Percentiles rank a stretch among this genome's conserved stretches.
Conservation (phyloP, 257 asterid species). For the Solanum habrochaites region DNA sequence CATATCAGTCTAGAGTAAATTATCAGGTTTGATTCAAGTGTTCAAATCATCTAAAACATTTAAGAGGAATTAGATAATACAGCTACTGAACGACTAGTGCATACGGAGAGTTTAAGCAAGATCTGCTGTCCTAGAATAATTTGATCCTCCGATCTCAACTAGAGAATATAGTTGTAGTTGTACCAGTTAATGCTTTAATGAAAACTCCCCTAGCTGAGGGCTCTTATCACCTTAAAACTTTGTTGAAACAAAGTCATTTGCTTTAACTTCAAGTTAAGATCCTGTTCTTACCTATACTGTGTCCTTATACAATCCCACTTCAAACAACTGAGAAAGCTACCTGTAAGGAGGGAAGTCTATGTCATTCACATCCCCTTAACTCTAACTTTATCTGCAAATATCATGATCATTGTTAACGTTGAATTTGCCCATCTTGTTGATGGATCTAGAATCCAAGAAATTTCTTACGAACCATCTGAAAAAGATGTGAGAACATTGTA, state of each 20-base stretch:
- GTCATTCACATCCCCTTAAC: constrained; percentile 1
- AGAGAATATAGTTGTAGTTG: not conserved
- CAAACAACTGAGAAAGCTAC: constrained; percentile 26
- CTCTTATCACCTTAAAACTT: not conserved
- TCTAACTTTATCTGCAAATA: not conserved
- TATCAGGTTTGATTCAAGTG: not conserved
- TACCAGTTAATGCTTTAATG: not conserved
- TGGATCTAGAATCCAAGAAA: not conserved
- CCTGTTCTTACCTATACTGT: constrained; percentile 4
- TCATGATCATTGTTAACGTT: constrained; percentile 13
- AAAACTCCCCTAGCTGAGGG: not conserved
- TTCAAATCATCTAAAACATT: not conserved
- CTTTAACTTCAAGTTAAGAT: constrained; percentile 41
- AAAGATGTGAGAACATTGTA: not conserved
- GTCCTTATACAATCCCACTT: constrained; percentile 22
- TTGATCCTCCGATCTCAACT: not conserved
- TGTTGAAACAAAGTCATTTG: constrained; percentile 1
- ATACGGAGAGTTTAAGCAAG: not conserved
- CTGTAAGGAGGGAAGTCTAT: constrained; percentile 24
- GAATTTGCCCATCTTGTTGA: not conserved
- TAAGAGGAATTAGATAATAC: not conserved
- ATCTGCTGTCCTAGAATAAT: not conserved
- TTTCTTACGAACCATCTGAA: not conserved
- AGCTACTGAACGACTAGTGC: not conserved
- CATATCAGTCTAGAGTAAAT: not conserved